Percentiles rank a stretch among this genome's conserved stretches.
Evolutionary conservation across 2,329 filamentous ascomycete species (phyloP).

Genomic region (Leptodontidium sp.): DNA sequence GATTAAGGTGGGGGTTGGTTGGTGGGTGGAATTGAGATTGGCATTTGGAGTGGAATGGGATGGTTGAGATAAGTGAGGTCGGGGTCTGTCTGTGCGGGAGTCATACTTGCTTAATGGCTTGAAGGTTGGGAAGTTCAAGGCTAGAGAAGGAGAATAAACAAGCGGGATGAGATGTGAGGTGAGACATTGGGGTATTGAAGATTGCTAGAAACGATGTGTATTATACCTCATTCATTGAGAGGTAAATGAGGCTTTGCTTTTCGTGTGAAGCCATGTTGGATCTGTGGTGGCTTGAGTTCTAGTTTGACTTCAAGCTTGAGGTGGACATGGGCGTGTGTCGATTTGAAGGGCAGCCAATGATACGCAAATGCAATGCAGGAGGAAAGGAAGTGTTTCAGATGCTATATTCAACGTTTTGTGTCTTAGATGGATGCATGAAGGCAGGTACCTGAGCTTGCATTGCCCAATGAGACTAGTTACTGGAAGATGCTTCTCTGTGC

Average conservation of each 20-base stretch:
- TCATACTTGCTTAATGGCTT: neutral
- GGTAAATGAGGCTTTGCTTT: neutral
- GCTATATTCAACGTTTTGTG: neutral
- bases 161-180: neutral
- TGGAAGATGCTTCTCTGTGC: neutral
- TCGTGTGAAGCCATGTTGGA: neutral
- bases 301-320: too few species aligned
- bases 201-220: neutral
- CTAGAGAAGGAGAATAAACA: neutral
- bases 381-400: neutral
- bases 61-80: neutral
- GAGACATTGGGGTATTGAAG: neutral
- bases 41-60: neutral
- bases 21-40: neutral
- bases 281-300: neutral
- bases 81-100: neutral
- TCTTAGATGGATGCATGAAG: neutral
- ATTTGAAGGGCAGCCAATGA: neutral
- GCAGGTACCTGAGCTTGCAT: neutral
- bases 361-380: neutral
- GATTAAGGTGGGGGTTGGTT: neutral
- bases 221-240: neutral
- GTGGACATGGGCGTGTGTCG: neutral
- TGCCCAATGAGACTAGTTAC: neutral
- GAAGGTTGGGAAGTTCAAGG: neutral